Evolutionary conservation across 441 rosid genomes (phyloP), one percentile per base, ranked within the genome.

Genomic region (Mallotus japonicus): DNA sequence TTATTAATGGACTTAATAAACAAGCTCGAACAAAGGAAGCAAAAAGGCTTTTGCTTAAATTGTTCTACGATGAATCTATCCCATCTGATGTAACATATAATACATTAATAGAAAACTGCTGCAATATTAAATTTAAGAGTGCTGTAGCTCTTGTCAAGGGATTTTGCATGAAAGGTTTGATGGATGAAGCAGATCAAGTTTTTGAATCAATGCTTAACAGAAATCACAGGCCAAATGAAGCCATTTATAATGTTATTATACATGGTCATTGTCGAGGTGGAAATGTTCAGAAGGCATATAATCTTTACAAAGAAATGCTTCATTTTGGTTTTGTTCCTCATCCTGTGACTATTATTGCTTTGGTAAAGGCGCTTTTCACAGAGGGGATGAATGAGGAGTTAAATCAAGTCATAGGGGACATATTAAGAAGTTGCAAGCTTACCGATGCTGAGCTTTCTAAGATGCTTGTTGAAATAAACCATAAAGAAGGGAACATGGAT

Each of bases 131-230:
- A 76, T 90, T 88, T 63, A 88, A 76, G 81, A 89, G 87, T 40
- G 90, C 61, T 24, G 85, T 83, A 10, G 90, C 91, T 54, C 95
- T 92, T 69, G 71, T 93, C 14, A 93, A 90, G 79, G 97, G 97
- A 32, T 92, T 93, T 74, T 93, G 98, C 72, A 87, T 89, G 95
- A 92, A 92, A 79, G 97, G 96, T 42, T 80, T 93, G 89, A 90
- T 92, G 90, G 73, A 77, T 4, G 96, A 93, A 83, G 98, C 98
- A 32, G 96, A 93, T 82, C 73, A 37, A 60, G 90, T 84, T 73
- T 86, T 90, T 69, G 83, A 87, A 75, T 89, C 89, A 5, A 89
- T 93, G 92, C 77, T 87, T 78, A 81, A 80, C 77, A 86, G 73
- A 76, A 85, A 83, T 78, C 85, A 82, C 70, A 82, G 73, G 55